Base-by-base conservation (phyloP, 148 eudicot species). In the Diospyros kaki region DNA sequence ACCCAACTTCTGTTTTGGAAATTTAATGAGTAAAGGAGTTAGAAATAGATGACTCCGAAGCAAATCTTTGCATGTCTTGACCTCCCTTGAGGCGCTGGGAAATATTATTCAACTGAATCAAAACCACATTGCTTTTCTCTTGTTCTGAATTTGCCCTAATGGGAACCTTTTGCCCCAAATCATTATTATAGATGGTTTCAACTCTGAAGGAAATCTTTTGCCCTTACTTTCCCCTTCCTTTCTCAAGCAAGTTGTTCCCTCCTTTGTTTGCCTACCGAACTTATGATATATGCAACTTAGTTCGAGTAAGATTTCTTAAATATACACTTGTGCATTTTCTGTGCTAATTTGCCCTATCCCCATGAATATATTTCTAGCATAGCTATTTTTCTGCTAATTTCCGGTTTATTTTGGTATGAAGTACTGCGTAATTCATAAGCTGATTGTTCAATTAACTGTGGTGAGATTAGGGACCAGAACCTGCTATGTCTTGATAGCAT, bases 61-160 rank as follows among this genome's bases (percentile, higher is more conserved):
- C 10, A 45, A 51, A 72, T 64, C 41, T 54, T 53, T 74, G 58
- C 46, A 73, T 73, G 17, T 63, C 13, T 48, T 53, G 62, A 52
- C 14, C 17, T 54, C 55, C 42, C 13, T 50, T 60, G 10, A 15
- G 74, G 28, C 51, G 51, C 38, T 17, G 28, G 59, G 59, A 13
- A 6, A 63, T 11, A 50, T 68, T 28, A 28, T 0, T 28, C 28
- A 28, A 28, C 28, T 28, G 28, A 28, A 28, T 28, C 28, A 28
- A 28, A 28, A 28, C 28, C 18, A 39, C 48, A 46, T 50, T 70
- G 61, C 18, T 2, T 53, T 69, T 18, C 1, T 39, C 43, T 54
- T 54, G 53, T 40, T 18, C 7, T 38, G 15, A 53, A 13, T 70
- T 4, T 51, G 9, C 6, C 18, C 51, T 48, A 17, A 68, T 51